phyloP scores from a whole-genome alignment of 2,329 filamentous ascomycete species.

The Mollisia scopiformis region DNA sequence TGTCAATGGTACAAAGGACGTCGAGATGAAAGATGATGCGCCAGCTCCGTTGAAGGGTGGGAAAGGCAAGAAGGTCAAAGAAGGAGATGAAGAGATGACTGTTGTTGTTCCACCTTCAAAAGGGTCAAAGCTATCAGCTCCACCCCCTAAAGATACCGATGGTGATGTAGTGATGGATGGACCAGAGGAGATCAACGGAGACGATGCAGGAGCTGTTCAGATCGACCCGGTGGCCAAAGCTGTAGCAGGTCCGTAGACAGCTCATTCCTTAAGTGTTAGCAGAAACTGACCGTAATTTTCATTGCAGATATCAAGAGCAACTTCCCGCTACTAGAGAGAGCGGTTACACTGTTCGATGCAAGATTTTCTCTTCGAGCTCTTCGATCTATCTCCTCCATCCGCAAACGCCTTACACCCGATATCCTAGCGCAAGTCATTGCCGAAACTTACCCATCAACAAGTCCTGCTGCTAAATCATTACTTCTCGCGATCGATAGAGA shows the following conservation, averaged over 20 bases:
- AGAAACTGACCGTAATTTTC: conserved; percentile 20
- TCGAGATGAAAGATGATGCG: conserved; percentile 70
- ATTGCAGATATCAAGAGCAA: conserved; percentile 88
- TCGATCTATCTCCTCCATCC: conserved; percentile 92
- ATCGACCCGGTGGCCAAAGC: conserved; percentile 64
- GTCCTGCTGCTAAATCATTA: conserved; percentile 68
- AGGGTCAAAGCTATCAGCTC: conserved; percentile 59
- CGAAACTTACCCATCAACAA: conserved; percentile 72
- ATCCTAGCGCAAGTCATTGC: conserved; percentile 80
- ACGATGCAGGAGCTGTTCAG: conserved; percentile 49
- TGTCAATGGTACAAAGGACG: conserved; percentile 66
- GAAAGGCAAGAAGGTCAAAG: conserved; percentile 68
- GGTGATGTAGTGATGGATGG: conserved; percentile 75
- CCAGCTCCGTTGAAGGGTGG: conserved; percentile 59
- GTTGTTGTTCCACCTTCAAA: conserved; percentile 78
- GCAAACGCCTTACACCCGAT: conserved; percentile 84
- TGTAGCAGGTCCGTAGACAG: conserved; percentile 56
- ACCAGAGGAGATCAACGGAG: conserved; percentile 34
- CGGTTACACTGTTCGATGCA: conserved; percentile 89
- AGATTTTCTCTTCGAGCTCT: conserved; percentile 94
- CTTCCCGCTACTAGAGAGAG: conserved; percentile 88
- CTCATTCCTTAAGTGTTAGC: neutral
- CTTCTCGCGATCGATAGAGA: conserved; percentile 71
- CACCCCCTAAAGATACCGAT: conserved; percentile 62
- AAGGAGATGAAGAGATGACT: conserved; percentile 79